Percentiles rank a stretch among this genome's conserved stretches.
Conservation (phyloP, 192 early-diverging fungal genomes). For the Glomus cerebriforme region DNA sequence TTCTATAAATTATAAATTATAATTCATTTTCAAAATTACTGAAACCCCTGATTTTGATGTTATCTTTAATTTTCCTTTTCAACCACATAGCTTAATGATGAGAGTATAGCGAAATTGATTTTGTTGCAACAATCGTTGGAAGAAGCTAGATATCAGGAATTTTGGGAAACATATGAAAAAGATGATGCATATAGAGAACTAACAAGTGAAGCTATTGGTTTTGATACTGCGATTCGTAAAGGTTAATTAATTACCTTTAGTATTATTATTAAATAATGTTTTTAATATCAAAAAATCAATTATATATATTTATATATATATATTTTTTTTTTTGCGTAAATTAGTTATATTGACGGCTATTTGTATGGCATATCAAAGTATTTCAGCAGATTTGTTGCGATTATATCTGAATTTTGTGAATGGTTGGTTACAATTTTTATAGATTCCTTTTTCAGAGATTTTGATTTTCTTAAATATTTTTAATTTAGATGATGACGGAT, state of each 20-base stretch:
- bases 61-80: neutral
- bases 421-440: neutral
- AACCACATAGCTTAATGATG: constrained; percentile 40
- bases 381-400: constrained; percentile 58
- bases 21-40: no score
- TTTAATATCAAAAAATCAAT: neutral
- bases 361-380: constrained; percentile 81
- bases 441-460: neutral
- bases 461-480: neutral
- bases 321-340: neutral
- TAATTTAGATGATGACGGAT: neutral
- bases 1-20: no score
- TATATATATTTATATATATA: no score
- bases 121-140: constrained; percentile 79
- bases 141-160: constrained; percentile 69
- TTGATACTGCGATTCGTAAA: constrained; percentile 72
- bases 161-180: constrained; percentile 66
- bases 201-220: constrained; percentile 65
- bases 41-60: no score
- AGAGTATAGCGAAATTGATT: constrained; percentile 60
- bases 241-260: constrained; percentile 38
- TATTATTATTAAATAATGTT: neutral
- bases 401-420: constrained; percentile 66
- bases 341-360: constrained; percentile 74
- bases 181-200: constrained; percentile 61